A percentile compares a stretch with the other conserved stretches of the same genome.
Evolutionary conservation across 768 basidiomycete genomes (phyloP).

Genomic region (Pulveroboletus frians): DNA sequence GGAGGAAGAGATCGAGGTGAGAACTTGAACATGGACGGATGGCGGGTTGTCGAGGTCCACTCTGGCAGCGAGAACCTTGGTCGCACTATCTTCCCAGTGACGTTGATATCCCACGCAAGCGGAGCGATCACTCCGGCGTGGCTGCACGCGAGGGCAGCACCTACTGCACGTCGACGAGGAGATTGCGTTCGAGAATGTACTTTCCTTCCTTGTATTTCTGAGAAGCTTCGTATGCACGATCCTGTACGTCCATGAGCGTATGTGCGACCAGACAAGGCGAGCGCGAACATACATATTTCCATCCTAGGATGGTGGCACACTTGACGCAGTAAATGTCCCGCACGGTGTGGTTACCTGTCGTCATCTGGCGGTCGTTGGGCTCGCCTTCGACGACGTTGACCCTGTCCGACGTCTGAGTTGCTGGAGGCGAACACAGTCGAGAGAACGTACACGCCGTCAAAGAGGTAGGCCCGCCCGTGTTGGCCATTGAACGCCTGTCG

Average conservation of each 20-base stretch:
- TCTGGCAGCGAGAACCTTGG: conserved; percentile 13
- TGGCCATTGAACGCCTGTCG: conserved; percentile 92
- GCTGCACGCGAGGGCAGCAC: conserved; percentile 6
- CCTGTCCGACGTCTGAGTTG: conserved; percentile 36
- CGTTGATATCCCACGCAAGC: conserved; percentile 1
- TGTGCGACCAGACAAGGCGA: not conserved
- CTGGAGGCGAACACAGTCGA: conserved; percentile 8
- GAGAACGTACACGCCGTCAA: conserved; percentile 80
- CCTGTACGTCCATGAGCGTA: conserved; percentile 44
- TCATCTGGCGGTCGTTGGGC: conserved; percentile 90
- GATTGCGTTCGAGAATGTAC: conserved; percentile 92
- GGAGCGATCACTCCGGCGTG: conserved; percentile 3
- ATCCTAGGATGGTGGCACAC: conserved; percentile 81
- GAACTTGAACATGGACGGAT: conserved; percentile 9
- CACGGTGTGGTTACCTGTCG: conserved; percentile 93
- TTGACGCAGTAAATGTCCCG: conserved; percentile 93
- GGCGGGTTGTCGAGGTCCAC: conserved; percentile 12
- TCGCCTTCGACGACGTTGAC: conserved; percentile 91
- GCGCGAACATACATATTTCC: conserved; percentile 95
- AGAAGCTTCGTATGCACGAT: conserved; percentile 80
- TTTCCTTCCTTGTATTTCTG: conserved; percentile 99
- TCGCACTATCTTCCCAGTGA: conserved; percentile 3
- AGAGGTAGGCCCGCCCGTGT: conserved; percentile 92
- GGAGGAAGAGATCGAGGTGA: conserved; percentile 16
- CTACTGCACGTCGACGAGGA: conserved; percentile 83